Evolutionary conservation across 805 yeast species (phyloP).

Genomic region (Kuraishia molischiana): DNA sequence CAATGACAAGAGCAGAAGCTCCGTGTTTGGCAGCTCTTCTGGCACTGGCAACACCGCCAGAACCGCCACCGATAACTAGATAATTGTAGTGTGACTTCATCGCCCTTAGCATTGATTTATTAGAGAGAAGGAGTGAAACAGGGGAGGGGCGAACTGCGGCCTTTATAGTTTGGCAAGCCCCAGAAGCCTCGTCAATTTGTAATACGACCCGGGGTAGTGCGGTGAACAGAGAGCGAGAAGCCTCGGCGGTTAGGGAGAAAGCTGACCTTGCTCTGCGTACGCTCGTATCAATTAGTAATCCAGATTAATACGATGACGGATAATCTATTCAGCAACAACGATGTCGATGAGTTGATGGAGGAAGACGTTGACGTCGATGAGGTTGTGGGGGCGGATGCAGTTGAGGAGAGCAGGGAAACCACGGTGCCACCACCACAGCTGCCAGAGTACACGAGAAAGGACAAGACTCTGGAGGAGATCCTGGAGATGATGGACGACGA

Average conservation of each 20-base stretch:
- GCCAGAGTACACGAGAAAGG: conserved; percentile 67
- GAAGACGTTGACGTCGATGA: conserved; percentile 23
- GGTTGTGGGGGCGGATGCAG: conserved; percentile 10
- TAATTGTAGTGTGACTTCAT: conserved; percentile 66
- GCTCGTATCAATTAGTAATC: no score
- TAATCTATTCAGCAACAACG: conserved; percentile 10
- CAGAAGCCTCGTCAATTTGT: background rate
- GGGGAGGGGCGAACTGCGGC: background rate
- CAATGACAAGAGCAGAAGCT: conserved; percentile 76
- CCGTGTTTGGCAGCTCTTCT: conserved; percentile 94
- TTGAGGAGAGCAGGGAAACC: background rate
- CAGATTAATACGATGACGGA: no score
- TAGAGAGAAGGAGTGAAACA: background rate
- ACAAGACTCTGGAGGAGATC: conserved; percentile 76
- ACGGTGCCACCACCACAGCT: conserved; percentile 28
- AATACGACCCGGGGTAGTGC: background rate
- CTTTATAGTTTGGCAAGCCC: background rate
- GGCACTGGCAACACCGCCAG: conserved; percentile 98
- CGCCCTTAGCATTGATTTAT: conserved; percentile 13
- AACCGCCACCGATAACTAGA: conserved; percentile 96
- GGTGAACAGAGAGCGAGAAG: no score
- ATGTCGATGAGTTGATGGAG: conserved; percentile 12
- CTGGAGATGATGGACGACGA: conserved; percentile 88
- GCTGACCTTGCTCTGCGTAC: no score
- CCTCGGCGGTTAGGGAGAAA: no score